Evolutionary conservation across 1,139 yeast species (phyloP), one percentile per base, ranked within the genome.

Genomic region (Scheffersomyces cryptocercus): DNA sequence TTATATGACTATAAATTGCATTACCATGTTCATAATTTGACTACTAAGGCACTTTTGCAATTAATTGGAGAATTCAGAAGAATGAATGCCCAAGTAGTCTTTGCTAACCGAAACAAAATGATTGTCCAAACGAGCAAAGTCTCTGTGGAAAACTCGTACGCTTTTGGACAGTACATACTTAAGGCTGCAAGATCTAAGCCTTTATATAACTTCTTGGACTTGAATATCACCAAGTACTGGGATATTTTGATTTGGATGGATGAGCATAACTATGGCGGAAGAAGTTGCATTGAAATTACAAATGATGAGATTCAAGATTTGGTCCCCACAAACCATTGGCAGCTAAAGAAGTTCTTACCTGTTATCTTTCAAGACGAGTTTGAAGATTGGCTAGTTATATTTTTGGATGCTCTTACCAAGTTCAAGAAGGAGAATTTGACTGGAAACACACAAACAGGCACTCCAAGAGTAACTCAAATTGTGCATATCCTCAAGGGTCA

Each of bases 191-290:
- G 97, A 54, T 75, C 89, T 1, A 87, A 84, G 55, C 95, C 96
- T 0, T 65, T 90, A 49, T 93, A 93, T 65, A 83, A 85, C 53
- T 90, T 84, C 61, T 68, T 95, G 53, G 97, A 91, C 54, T 67
- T 95, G 53, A 70, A 72, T 28, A 85, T 93, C 38, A 77, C 75
- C 12, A 82, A 82, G 53, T 91, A 89, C 58, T 93, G 99, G 99
- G 97, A 93, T 62, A 60, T 87, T 13, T 70, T 95, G 49, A 70
- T 93, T 3, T 95, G 99, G 98, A 88, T 91, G 96, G 97, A 95
- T 61, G 84, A 85, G 54, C 82, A 79, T 55, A 95, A 95, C 58
- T 90, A 74, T 62, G 88, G 96, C 36, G 99, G 99, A 4, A 74
- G 90, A 45, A 82, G 84, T 24, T 86, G 96, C 59, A 65, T 70